Evolutionary conservation across 2,329 filamentous ascomycete genomes (phyloP).

Genomic region (Onygena corvina): DNA sequence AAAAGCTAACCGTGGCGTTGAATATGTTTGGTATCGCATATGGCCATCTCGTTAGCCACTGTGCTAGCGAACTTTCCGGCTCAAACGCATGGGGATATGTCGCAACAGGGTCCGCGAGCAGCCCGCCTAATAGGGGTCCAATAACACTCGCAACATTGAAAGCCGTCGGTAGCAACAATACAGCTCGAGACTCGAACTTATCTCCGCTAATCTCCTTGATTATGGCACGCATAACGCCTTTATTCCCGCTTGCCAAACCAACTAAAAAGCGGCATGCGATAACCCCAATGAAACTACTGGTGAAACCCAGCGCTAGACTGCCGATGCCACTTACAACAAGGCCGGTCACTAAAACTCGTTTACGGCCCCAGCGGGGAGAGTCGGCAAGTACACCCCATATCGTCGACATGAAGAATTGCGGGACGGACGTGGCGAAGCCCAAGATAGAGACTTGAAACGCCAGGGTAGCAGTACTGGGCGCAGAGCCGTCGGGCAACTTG

Average conservation of each 20-base stretch:
- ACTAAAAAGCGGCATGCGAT: not conserved
- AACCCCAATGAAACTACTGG: not conserved
- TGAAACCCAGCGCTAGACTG: not conserved
- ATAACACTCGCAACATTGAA: not conserved
- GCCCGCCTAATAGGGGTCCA: not conserved
- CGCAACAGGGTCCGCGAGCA: not conserved
- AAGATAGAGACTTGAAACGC: constrained; percentile 3
- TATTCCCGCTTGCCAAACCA: not conserved
- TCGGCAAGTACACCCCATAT: not conserved
- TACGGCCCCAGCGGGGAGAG: not conserved
- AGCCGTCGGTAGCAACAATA: not conserved
- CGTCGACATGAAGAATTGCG: not conserved
- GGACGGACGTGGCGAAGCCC: not conserved
- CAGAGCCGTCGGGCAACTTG: not conserved
- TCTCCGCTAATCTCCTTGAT: constrained; percentile 2
- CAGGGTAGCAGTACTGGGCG: not conserved
- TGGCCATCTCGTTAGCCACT: not conserved
- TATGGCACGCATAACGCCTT: not conserved
- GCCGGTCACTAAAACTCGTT: not conserved
- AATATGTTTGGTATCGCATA: not conserved
- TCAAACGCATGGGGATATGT: not conserved
- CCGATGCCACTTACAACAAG: not conserved
- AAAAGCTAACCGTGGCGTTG: not conserved
- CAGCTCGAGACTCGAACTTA: not conserved
- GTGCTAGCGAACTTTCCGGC: not conserved